phyloP scores from a whole-genome alignment of 2,329 filamentous ascomycete genomes.

The Colletotrichum salicis region DNA sequence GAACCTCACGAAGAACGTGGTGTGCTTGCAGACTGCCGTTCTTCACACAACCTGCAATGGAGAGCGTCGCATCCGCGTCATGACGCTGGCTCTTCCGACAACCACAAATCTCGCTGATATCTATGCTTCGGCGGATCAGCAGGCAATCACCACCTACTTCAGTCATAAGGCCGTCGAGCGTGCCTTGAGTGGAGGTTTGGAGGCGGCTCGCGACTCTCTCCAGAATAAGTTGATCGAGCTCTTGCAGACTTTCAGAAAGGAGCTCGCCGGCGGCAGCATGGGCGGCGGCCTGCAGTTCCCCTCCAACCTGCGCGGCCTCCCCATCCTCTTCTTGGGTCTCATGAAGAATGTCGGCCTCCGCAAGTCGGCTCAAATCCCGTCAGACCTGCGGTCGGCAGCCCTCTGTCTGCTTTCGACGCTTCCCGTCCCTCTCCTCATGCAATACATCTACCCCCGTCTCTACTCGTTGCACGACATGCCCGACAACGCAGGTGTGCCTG shows the following conservation, averaged over 20 bases:
- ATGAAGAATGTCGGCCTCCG: constrained; percentile 96
- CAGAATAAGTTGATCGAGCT: constrained; percentile 94
- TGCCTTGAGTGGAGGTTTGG: constrained; percentile 84
- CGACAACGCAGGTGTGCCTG: constrained; percentile 86
- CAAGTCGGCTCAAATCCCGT: constrained; percentile 92
- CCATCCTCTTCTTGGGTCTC: constrained; percentile 89
- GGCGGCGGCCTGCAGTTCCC: constrained; percentile 95
- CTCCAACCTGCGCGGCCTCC: constrained; percentile 87
- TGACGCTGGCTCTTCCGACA: constrained; percentile 92
- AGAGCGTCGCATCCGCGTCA: constrained; percentile 91
- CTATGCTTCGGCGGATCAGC: constrained; percentile 94
- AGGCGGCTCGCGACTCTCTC: constrained; percentile 89
- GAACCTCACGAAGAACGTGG: constrained; percentile 87
- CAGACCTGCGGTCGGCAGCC: constrained; percentile 91
- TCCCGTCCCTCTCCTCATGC: constrained; percentile 87
- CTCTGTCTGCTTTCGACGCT: constrained; percentile 94
- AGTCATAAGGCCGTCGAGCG: constrained; percentile 97
- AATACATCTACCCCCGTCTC: constrained; percentile 88
- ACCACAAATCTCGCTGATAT: constrained; percentile 90
- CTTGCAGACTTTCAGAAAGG: constrained; percentile 95
- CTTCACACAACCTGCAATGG: constrained; percentile 98
- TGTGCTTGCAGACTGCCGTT: constrained; percentile 93
- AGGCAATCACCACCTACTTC: constrained; percentile 92
- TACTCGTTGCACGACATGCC: constrained; percentile 97
- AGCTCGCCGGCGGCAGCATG: constrained; percentile 94